Base-by-base conservation (phyloP, 768 basidiomycete genomes). In the Phylloporus scabripes region DNA sequence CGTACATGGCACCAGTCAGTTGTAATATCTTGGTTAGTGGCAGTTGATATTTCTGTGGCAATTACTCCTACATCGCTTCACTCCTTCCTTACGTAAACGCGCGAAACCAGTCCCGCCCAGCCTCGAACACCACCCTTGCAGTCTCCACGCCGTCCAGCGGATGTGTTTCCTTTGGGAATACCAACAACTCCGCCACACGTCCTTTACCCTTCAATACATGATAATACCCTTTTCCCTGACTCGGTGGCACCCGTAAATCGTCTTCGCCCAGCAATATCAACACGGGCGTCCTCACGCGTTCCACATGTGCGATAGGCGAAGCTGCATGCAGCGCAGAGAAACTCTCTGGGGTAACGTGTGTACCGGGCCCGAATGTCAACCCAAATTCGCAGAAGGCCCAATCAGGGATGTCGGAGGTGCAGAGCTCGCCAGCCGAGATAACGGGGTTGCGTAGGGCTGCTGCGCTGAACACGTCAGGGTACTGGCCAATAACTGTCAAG, bases 361-460 rank as follows among this genome's bases (percentile, higher is more conserved):
- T 46, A 32, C 61, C 29, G 15, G 70, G 51, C 64, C 12, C 62
- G 61, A 36, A 82, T 38, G 23, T 66, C 1, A 69, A 38, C 2
- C 61, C 69, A 26, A 66, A 78, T 53, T 60, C 79, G 66, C 51
- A 72, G 74, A 60, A 71, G 1, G 63, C 57, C 85, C 85, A 88
- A 57, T 87, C 85, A 7, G 82, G 77, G 36, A 89, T 87, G 51
- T 88, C 86, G 1, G 77, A 77, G 0, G 68, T 68, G 1, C 76
- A 64, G 24, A 81, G 64, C 40, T 82, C 79, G 10, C 81, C 81
- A 0, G 70, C 72, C 4, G 80, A 80, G 34, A 80, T 81, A 46
- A 87, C 87, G 0, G 86, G 85, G 58, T 88, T 89, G 36, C 82
- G 77, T 41, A 86, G 59, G 21, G 78, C 76, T 0, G 80, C 80